Percentiles rank a stretch among this genome's conserved stretches.
Evolutionary conservation across 1,284 basidiomycete species (phyloP).

Genomic region (Meripilus lineatus): DNA sequence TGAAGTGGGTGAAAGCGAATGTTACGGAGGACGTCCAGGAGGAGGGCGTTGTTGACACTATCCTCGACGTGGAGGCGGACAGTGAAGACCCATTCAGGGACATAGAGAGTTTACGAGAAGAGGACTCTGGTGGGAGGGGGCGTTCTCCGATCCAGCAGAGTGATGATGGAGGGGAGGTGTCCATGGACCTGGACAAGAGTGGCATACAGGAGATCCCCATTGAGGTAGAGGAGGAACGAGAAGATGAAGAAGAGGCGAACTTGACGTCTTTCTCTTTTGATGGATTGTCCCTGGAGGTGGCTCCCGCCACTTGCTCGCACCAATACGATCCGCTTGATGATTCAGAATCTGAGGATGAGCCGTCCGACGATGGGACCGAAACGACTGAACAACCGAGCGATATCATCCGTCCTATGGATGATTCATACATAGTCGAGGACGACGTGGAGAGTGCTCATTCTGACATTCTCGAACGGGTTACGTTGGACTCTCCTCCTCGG

Average conservation of each 20-base stretch:
- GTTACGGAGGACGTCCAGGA: conserved; percentile 36
- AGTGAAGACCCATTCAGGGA: conserved; percentile 86
- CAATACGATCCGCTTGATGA: conserved; percentile 15
- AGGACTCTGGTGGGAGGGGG: conserved; percentile 29
- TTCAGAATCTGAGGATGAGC: conserved; percentile 16
- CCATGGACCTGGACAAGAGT: conserved; percentile 36
- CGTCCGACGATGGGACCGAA: conserved; percentile 14
- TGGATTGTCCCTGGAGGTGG: conserved; percentile 44
- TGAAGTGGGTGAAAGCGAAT: conserved; percentile 78
- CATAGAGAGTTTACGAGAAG: conserved; percentile 76
- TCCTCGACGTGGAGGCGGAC: conserved; percentile 38
- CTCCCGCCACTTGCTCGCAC: conserved; percentile 19
- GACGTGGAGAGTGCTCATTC: not conserved
- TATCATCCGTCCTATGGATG: not conserved
- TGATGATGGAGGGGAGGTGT: conserved; percentile 4
- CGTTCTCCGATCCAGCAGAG: not conserved
- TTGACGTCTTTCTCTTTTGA: conserved; percentile 72
- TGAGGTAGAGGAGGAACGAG: conserved; percentile 41
- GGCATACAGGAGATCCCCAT: conserved; percentile 42
- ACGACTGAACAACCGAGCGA: conserved; percentile 7
- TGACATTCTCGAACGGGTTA: conserved; percentile 8
- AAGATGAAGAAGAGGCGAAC: conserved; percentile 61
- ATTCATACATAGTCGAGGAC: not conserved
- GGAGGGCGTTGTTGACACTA: conserved; percentile 33
- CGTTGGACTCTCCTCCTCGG: conserved; percentile 16